phyloP scores from a whole-genome alignment of 441 rosid genomes.

The Brassica balearica region DNA sequence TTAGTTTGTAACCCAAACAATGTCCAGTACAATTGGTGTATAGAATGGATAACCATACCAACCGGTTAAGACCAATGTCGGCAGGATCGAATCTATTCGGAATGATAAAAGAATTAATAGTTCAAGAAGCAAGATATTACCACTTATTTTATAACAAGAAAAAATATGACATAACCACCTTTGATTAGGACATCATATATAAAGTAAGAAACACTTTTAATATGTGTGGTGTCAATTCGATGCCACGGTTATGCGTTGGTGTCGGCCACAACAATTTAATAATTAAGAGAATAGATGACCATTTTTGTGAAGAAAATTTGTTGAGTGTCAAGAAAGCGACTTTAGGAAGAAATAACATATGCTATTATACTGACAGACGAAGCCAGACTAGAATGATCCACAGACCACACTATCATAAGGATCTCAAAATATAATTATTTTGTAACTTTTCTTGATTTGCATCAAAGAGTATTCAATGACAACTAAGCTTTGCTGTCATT shows the following conservation, averaged over 20 bases:
- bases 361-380: constrained; percentile 36
- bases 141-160: constrained; percentile 8
- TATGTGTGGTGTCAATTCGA: constrained; percentile 30
- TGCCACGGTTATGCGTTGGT: constrained; percentile 44
- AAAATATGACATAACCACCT: constrained; percentile 7
- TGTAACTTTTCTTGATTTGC: neutral
- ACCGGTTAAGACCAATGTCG: constrained; percentile 27
- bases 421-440: neutral
- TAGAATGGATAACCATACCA: neutral
- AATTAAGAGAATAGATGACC: constrained; percentile 5
- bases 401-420: neutral
- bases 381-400: constrained; percentile 43
- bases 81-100: constrained; percentile 1
- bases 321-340: constrained; percentile 41
- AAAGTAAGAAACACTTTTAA: constrained; percentile 5
- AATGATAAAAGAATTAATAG: constrained; percentile 30
- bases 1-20: neutral
- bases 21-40: neutral
- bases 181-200: constrained; percentile 40
- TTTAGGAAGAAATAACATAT: constrained; percentile 41
- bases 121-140: constrained; percentile 1
- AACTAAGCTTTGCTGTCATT: constrained; percentile 36
- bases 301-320: constrained; percentile 8
- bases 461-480: constrained; percentile 17
- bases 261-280: constrained; percentile 39